Evolutionary conservation across 2,329 filamentous ascomycete species (phyloP).

Genomic region (Exophiala aquamarina): DNA sequence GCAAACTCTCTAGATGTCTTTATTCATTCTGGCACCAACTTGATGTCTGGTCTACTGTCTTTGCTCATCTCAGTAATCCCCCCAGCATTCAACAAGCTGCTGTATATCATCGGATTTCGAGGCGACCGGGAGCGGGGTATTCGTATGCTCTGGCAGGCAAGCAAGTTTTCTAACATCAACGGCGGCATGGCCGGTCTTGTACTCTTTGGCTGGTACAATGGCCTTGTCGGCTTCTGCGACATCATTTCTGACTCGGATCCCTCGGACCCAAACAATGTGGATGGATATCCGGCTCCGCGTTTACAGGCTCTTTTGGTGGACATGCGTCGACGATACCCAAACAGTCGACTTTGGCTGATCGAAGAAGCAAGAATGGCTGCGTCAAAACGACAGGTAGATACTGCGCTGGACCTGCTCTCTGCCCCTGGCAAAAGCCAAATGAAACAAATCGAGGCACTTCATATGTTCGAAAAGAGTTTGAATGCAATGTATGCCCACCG

Average conservation of each 20-base stretch:
- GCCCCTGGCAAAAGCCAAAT: constrained; percentile 65
- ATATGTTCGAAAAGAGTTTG: constrained; percentile 80
- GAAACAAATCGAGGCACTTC: constrained; percentile 83
- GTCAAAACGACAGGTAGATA: constrained; percentile 64
- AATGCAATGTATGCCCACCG: constrained; percentile 76
- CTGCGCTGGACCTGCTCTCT: constrained; percentile 66
- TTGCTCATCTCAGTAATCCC: constrained; percentile 91
- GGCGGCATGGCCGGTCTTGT: constrained; percentile 81
- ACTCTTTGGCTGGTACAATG: constrained; percentile 84
- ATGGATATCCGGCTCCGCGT: constrained; percentile 70
- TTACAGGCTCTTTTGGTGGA: constrained; percentile 67
- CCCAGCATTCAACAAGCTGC: constrained; percentile 80
- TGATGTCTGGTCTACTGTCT: constrained; percentile 85
- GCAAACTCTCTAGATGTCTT: constrained; percentile 80
- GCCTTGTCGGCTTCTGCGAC: constrained; percentile 80
- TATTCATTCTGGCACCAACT: constrained; percentile 81
- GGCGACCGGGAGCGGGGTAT: constrained; percentile 83
- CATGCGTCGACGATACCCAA: constrained; percentile 77
- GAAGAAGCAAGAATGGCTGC: constrained; percentile 80
- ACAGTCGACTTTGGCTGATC: constrained; percentile 80
- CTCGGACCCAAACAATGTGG: constrained; percentile 57
- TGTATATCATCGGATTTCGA: constrained; percentile 86
- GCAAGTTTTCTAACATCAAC: constrained; percentile 82
- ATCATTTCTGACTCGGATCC: constrained; percentile 63
- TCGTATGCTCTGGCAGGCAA: constrained; percentile 85